Evolutionary conservation across 2,329 filamentous ascomycete genomes (phyloP).

Genomic region (Ophiostoma sp.): DNA sequence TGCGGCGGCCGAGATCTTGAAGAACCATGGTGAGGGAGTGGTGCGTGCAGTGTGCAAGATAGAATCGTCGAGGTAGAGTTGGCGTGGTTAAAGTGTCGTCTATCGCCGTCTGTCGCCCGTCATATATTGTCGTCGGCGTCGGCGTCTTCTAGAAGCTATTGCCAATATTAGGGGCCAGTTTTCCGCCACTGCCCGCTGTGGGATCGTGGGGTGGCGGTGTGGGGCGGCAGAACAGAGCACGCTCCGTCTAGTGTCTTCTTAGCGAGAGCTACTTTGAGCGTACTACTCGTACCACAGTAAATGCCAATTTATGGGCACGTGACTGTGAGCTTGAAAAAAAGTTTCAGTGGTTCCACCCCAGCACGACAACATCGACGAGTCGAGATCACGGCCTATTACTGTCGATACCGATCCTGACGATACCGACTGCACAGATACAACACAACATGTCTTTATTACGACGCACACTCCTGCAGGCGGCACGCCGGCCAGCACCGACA

Average conservation of each 20-base stretch:
- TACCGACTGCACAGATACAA: neutral
- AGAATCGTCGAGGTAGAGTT: neutral
- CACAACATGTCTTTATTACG: constrained; percentile 15
- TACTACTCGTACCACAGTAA: too few relatives aligned
- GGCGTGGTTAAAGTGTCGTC: neutral
- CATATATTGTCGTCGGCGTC: neutral
- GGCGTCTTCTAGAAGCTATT: constrained; percentile 16
- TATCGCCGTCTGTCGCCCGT: neutral
- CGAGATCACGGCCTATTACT: neutral
- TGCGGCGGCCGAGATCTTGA: constrained; percentile 96
- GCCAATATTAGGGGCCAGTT: constrained; percentile 18
- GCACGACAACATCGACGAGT: neutral
- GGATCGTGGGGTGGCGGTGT: constrained; percentile 23
- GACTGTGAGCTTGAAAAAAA: constrained; percentile 13
- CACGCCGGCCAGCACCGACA: constrained; percentile 2
- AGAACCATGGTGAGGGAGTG: constrained; percentile 69
- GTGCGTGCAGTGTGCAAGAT: neutral
- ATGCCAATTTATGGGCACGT: neutral
- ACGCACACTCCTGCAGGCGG: constrained; percentile 12
- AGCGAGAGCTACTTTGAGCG: too few relatives aligned
- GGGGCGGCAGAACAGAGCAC: constrained; percentile 21
- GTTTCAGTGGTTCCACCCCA: constrained; percentile 11
- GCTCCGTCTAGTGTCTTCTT: neutral
- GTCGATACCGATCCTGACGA: neutral
- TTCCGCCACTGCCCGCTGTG: constrained; percentile 21